phyloP scores from a whole-genome alignment of 2,329 filamentous ascomycete genomes.

The Claviceps sp. region DNA sequence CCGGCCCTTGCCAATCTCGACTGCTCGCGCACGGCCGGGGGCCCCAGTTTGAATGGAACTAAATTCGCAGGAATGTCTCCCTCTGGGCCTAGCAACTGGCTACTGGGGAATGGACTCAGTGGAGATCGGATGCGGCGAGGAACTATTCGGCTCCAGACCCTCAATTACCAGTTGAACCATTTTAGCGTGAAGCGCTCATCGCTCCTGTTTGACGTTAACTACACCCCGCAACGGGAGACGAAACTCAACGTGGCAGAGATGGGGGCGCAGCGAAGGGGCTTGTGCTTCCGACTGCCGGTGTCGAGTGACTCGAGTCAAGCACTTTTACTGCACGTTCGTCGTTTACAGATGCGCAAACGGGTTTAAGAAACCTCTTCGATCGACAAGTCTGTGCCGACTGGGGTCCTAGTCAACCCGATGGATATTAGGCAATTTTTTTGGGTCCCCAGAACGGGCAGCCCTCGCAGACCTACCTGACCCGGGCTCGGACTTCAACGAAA shows the following conservation, averaged over 20 bases:
- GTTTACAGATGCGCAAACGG: no score
- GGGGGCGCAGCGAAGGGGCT: not conserved
- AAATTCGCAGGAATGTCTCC: slow-evolving; percentile 6
- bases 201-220: not conserved
- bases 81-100: slow-evolving; percentile 1
- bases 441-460: no score
- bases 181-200: not conserved
- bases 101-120: not conserved
- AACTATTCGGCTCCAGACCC: slow-evolving; percentile 1
- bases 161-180: not conserved
- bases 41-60: slow-evolving; percentile 2
- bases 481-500: not conserved
- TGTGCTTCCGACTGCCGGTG: no score
- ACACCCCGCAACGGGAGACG: not conserved
- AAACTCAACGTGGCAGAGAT: not conserved
- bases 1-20: not conserved
- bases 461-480: not conserved
- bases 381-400: not conserved
- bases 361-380: not conserved
- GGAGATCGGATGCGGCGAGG: not conserved
- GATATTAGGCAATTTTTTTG: not conserved
- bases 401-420: not conserved
- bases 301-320: no score
- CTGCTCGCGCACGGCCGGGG: slow-evolving; percentile 3
- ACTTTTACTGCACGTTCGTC: no score